Evolutionary conservation across 1,139 yeast genomes (phyloP).

Genomic region (Blastobotrys raffinosifermentans): DNA sequence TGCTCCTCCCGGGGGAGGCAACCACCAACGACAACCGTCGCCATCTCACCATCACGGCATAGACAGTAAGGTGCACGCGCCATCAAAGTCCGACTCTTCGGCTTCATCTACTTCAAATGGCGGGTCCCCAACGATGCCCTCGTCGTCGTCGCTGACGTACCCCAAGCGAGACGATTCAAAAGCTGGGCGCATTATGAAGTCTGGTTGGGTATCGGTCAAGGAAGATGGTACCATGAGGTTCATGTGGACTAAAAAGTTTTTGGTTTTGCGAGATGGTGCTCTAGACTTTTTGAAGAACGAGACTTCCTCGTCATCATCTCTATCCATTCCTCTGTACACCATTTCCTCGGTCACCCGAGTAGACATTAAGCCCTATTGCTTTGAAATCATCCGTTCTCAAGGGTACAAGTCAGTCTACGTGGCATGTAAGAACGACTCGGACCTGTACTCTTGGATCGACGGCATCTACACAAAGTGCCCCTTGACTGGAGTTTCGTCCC

Average conservation of each 20-base stretch:
- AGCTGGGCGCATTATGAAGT: slow-evolving; percentile 23
- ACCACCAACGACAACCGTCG: slow-evolving; percentile 3
- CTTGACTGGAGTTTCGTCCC: slow-evolving; percentile 54
- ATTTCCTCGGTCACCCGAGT: slow-evolving; percentile 54
- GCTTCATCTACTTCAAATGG: slow-evolving; percentile 6
- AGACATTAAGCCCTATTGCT: slow-evolving; percentile 63
- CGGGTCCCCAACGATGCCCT: slow-evolving; percentile 1
- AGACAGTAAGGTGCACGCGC: slow-evolving; percentile 11
- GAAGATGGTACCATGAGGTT: slow-evolving; percentile 78
- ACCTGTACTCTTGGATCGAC: slow-evolving; percentile 87
- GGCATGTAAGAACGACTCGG: slow-evolving; percentile 72
- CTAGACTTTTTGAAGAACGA: slow-evolving; percentile 69
- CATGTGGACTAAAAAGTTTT: slow-evolving; percentile 85
- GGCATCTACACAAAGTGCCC: slow-evolving; percentile 86
- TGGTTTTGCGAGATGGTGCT: slow-evolving; percentile 69
- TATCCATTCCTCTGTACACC: slow-evolving; percentile 50
- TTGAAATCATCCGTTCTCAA: slow-evolving; percentile 64
- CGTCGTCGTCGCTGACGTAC: slow-evolving; percentile 6
- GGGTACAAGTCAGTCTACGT: slow-evolving; percentile 61
- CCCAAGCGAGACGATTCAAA: slow-evolving; percentile 12
- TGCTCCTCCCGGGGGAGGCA: slow-evolving; percentile 28
- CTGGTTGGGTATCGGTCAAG: slow-evolving; percentile 88
- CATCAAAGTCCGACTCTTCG: slow-evolving; percentile 15
- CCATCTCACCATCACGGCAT: slow-evolving; percentile 10
- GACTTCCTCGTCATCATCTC: slow-evolving; percentile 23